A percentile compares a stretch with the other conserved stretches of the same genome.
phyloP scores from a whole-genome alignment of 1,139 yeast genomes.

The Protomyces macrosporus region DNA sequence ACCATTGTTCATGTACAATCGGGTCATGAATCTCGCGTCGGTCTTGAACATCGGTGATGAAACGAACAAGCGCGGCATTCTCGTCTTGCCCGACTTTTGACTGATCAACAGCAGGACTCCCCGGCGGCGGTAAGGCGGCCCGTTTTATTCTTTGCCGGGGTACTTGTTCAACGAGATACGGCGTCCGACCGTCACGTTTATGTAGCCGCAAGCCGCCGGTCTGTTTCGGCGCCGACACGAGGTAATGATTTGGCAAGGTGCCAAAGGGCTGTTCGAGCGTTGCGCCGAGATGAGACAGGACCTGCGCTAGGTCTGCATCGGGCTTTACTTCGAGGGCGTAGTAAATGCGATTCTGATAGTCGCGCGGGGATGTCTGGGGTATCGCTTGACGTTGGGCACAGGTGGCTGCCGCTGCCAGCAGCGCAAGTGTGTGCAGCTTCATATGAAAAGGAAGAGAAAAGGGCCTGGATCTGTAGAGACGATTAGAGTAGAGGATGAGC shows the following conservation, averaged over 20 bases:
- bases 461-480: background rate
- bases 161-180: constrained; percentile 5
- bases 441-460: background rate
- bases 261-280: constrained; percentile 38
- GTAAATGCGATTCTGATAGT: constrained; percentile 16
- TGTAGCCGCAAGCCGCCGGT: background rate
- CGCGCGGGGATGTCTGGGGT: background rate
- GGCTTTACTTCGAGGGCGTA: constrained; percentile 18
- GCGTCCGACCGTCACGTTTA: background rate
- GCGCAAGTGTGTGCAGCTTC: background rate
- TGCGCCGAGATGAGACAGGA: constrained; percentile 34
- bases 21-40: constrained; percentile 72
- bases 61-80: constrained; percentile 33
- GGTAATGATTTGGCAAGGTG: constrained; percentile 37
- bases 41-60: constrained; percentile 38
- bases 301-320: background rate
- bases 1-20: constrained; percentile 80
- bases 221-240: constrained; percentile 35
- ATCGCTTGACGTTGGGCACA: background rate
- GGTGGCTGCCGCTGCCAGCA: background rate
- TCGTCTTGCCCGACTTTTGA: constrained; percentile 10
- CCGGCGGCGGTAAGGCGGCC: background rate
- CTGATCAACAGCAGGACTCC: constrained; percentile 19
- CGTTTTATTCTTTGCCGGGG: constrained; percentile 12
- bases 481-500: too few species aligned